Base-by-base conservation (phyloP, 371 early-diverging fungal species). In the Caulochytrium protostelioides region DNA sequence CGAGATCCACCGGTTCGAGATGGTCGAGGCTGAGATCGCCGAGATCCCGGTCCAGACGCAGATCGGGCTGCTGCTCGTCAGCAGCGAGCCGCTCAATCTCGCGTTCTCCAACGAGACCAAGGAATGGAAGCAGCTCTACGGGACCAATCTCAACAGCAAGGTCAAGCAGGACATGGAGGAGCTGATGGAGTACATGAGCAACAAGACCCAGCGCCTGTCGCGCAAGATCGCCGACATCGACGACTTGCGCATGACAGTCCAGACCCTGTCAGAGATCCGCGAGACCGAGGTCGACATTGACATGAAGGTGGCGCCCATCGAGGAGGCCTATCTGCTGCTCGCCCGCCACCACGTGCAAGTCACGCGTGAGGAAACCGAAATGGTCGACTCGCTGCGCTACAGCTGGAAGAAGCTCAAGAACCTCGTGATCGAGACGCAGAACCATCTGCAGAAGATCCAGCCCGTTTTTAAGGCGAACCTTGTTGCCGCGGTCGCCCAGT, bases 371-470 rank as follows among this genome's bases (percentile, higher is more conserved):
- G 68, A 67, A 39, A 70, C 65, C 2, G 70, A 70, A 41, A 65
- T 68, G 68, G 70, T 64, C 13, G 70, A 70, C 47, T 70, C 70
- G 7, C 43, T 70, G 14, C 58, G 68, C 7, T 70, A 70, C 52
- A 61, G 62, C 40, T 70, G 65, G 68, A 62, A 65, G 40, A 70
- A 70, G 46, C 52, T 70, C 7, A 68, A 65, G 42, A 46, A 35
- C 24, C 46, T 65, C n/a, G 66, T 65, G 9, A 59, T 64, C 36
- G 68, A 68, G 16, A 59, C 61, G 6, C 70, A 70, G 39, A 50
- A 55, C 2, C 59, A 64, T 39, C 43, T 70, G 8, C 50, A 51
- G 45, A 56, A 54, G 31, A 62, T 68, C 37, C 68, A 70, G 38
- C 68, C 70, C 1, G 52, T 62, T 7, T 70, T 65, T 52, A 63